Evolutionary conservation across 257 asterid genomes (phyloP), one percentile per base, ranked within the genome.

Genomic region (Euphrasia confusa): DNA sequence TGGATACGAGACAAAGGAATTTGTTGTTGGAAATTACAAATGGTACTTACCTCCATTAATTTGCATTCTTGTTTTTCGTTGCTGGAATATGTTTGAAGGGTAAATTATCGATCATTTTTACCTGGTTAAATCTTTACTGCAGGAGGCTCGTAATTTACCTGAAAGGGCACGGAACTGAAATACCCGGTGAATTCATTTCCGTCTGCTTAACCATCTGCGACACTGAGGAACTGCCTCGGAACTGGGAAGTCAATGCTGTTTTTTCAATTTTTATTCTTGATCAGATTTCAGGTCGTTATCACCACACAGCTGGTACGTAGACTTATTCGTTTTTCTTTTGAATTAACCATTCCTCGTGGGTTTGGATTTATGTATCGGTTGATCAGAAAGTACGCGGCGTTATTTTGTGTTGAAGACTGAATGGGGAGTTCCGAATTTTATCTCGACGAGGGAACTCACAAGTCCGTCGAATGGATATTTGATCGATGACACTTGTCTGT

Each of bases 351-450:
- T n/a, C n/a, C 33, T 28, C 33, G 1, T 28, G 33, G 33, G 2
- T 28, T 28, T 28, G 33, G 33, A 3, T 28, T 28, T 28, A 28
- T 28, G 33, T 28, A 28, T 28, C 33, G 33, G 33, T 28, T 28
- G 55, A 17, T 26, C 54, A 61, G 68, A 48, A 27, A 60, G 18
- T 66, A 42, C 27, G 3, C 59, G 57, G 0, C 59, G 72, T 0
- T 70, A 73, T 50, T 49, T 47, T 26, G 49, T 30, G 40, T 8
- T 65, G 30, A 55, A 65, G 44, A 13, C 68, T 1, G 28, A 58
- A n/a, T 64, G 75, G 65, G 71, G 71, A 10, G 54, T 74, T 57
- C 10, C 67, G 45, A 47, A 77, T 4, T 55, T 74, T 37, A 42
- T 78, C 7, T 17, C 59, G 0, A 65, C 35, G 52, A 28, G 54